Percentiles rank a stretch among this genome's conserved stretches.
Conservation (phyloP, 805 yeast genomes). For the Middelhovenomyces tepae region DNA sequence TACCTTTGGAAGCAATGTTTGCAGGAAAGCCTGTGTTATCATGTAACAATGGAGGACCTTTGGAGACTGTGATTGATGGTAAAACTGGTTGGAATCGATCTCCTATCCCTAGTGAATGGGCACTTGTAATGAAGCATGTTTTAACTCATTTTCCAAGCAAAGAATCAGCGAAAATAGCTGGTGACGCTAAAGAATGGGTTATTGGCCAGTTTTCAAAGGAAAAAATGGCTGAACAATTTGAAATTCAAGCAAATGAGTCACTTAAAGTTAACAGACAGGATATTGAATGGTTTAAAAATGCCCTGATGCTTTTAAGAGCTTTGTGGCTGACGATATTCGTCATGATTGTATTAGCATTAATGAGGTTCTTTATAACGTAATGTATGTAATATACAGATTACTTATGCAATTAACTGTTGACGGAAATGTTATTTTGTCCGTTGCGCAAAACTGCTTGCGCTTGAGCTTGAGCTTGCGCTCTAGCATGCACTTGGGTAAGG, state of each 20-base stretch:
- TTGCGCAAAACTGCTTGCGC: too few species aligned
- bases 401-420: not conserved
- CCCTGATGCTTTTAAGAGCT: conserved; percentile 4
- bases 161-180: conserved; percentile 23
- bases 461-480: not conserved
- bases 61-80: conserved; percentile 56
- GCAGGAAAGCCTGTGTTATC: conserved; percentile 79
- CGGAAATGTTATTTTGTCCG: too few species aligned
- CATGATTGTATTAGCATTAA: not conserved
- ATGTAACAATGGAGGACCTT: conserved; percentile 84
- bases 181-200: conserved; percentile 25
- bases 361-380: not conserved
- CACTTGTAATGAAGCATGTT: conserved; percentile 23
- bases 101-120: conserved; percentile 28
- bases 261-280: conserved; percentile 7
- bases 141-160: conserved; percentile 15
- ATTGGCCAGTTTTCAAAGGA: conserved; percentile 23
- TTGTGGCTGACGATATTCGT: too few species aligned
- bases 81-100: conserved; percentile 32
- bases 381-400: not conserved
- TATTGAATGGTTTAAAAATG: conserved; percentile 4
- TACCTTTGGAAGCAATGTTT: conserved; percentile 92
- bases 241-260: conserved; percentile 10
- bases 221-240: conserved; percentile 25
- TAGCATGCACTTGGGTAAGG: not conserved